phyloP scores from a whole-genome alignment of 73 alveolate species.

The Paramecium biaurelia region DNA sequence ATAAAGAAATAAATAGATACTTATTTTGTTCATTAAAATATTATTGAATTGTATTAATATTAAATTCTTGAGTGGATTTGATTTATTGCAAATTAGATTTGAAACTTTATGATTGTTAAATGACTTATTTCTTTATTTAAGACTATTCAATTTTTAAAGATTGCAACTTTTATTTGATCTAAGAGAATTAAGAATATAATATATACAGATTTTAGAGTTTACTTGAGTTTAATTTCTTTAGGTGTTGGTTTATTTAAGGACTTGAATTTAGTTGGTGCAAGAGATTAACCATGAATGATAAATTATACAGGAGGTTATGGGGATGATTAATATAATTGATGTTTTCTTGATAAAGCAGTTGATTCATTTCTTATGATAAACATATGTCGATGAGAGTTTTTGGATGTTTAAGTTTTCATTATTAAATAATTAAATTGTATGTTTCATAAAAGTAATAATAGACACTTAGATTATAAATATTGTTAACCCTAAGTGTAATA shows the following conservation, averaged over 20 bases:
- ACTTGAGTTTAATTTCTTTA: not conserved
- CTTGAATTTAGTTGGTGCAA: not conserved
- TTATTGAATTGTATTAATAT: not conserved
- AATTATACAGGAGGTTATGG: not conserved
- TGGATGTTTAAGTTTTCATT: not conserved
- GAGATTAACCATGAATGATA: not conserved
- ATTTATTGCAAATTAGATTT: not conserved
- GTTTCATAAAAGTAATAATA: not conserved
- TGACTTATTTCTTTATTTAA: not conserved
- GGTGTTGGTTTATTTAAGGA: not conserved
- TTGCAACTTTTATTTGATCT: not conserved
- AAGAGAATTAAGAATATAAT: not conserved
- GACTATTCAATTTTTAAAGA: not conserved
- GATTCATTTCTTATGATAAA: not conserved
- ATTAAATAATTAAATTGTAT: not conserved
- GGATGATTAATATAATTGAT: not conserved
- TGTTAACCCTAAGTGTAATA: too few species aligned
- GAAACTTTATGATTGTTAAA: not conserved
- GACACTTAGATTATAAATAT: not conserved
- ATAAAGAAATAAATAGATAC: not conserved
- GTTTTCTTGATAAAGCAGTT: not conserved
- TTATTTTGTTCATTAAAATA: not conserved
- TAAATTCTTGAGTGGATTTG: not conserved
- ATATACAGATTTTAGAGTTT: not conserved
- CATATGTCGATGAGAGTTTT: not conserved